Evolutionary conservation across 2,329 filamentous ascomycete species (phyloP).

Genomic region (Pseudogymnoascus verrucosus): DNA sequence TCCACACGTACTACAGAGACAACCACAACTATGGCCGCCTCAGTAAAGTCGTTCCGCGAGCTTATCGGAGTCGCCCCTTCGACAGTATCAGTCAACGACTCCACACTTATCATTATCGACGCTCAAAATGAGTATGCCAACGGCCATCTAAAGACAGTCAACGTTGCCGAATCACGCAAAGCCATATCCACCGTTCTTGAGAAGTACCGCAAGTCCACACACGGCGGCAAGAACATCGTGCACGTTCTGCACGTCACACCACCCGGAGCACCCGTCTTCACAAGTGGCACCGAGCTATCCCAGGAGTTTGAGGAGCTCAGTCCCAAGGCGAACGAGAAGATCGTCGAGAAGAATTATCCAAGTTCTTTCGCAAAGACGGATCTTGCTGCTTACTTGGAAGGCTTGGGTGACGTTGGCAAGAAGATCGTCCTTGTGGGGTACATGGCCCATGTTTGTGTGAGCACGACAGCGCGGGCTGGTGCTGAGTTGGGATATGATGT

Average conservation of each 20-base stretch:
- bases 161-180: conserved; percentile 45
- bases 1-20: background rate
- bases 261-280: conserved; percentile 58
- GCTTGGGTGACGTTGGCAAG: conserved; percentile 34
- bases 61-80: conserved; percentile 44
- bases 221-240: conserved; percentile 34
- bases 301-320: conserved; percentile 53
- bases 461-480: conserved; percentile 53
- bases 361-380: conserved; percentile 54
- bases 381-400: conserved; percentile 46
- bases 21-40: background rate
- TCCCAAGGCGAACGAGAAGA: conserved; percentile 44
- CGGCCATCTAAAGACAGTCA: conserved; percentile 46
- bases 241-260: conserved; percentile 53
- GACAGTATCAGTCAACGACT: conserved; percentile 49
- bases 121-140: conserved; percentile 57
- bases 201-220: conserved; percentile 45
- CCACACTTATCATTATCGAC: conserved; percentile 58
- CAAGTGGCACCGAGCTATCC: conserved; percentile 50
- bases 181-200: conserved; percentile 49
- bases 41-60: conserved; percentile 22
- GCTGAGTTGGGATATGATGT: conserved; percentile 56
- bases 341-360: conserved; percentile 50
- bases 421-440: conserved; percentile 57
- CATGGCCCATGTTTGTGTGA: conserved; percentile 60